Conservation (phyloP, 2,329 filamentous ascomycete species). For the Aspergillus sp. region DNA sequence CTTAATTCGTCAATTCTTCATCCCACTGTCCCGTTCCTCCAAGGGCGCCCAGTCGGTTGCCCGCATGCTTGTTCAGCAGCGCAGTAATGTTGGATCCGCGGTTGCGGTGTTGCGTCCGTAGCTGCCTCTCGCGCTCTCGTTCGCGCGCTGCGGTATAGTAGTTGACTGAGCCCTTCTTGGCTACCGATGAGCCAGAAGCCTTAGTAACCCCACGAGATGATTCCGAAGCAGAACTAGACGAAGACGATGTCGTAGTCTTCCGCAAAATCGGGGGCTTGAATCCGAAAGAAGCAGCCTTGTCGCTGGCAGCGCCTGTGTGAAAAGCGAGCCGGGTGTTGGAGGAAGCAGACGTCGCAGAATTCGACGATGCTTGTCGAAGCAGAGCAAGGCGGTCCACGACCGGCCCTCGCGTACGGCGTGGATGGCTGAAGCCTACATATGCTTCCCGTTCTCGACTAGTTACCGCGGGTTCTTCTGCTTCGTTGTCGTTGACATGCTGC, state of each 20-base stretch:
- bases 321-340: slow-evolving; percentile 34
- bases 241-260: slow-evolving; percentile 31
- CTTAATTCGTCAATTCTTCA: not conserved
- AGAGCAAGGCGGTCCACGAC: slow-evolving; percentile 47
- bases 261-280: slow-evolving; percentile 34
- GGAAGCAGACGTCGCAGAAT: slow-evolving; percentile 34
- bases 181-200: slow-evolving; percentile 46
- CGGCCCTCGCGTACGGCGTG: slow-evolving; percentile 39
- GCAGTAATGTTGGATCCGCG: slow-evolving; percentile 31
- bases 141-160: slow-evolving; percentile 57
- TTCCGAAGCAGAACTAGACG: slow-evolving; percentile 22
- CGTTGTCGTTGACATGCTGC: slow-evolving; percentile 39
- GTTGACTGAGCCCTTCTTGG: slow-evolving; percentile 61
- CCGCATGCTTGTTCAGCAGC: slow-evolving; percentile 41
- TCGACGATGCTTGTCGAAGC: slow-evolving; percentile 47
- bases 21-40: slow-evolving; percentile 43
- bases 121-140: slow-evolving; percentile 57
- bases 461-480: slow-evolving; percentile 24
- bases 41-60: slow-evolving; percentile 38
- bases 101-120: slow-evolving; percentile 51
- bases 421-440: slow-evolving; percentile 32
- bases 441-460: slow-evolving; percentile 21
- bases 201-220: slow-evolving; percentile 28
- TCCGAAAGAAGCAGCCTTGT: slow-evolving; percentile 25
- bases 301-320: slow-evolving; percentile 22